A percentile compares a stretch with the other conserved stretches of the same genome.
Conservation (phyloP, 2,329 filamentous ascomycete genomes). For the Stagonosporopsis vannaccii region DNA sequence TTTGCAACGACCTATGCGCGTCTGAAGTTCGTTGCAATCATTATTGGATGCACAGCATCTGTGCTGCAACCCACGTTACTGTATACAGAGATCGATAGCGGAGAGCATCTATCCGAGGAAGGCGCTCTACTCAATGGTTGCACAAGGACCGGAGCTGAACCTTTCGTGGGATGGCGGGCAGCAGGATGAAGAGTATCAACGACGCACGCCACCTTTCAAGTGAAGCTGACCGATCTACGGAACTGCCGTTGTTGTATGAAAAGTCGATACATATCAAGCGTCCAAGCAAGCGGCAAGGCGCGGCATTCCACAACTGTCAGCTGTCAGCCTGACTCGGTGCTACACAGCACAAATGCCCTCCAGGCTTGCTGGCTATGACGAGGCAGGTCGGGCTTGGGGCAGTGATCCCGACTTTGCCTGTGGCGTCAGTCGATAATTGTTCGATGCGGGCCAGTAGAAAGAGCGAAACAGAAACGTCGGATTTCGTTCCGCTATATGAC, state of each 20-base stretch:
- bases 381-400: neutral
- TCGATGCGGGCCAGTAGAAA: constrained; percentile 14
- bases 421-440: constrained; percentile 14
- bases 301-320: constrained; percentile 26
- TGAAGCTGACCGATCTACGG: neutral
- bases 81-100: neutral
- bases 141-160: constrained; percentile 2
- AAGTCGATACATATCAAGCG: constrained; percentile 1
- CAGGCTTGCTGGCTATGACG: constrained; percentile 1
- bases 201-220: neutral
- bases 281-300: neutral
- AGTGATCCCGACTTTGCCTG: constrained; percentile 4
- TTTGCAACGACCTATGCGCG: neutral
- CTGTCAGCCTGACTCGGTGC: constrained; percentile 30
- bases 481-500: constrained; percentile 14
- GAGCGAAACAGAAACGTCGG: constrained; percentile 18
- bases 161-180: neutral
- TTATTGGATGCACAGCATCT: neutral
- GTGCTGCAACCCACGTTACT: neutral
- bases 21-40: neutral
- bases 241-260: neutral
- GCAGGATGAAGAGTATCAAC: neutral
- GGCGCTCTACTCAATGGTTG: neutral
- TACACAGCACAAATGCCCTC: constrained; percentile 3
- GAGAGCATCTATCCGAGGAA: neutral